Base-by-base conservation (phyloP, 1,284 basidiomycete species). In the Rhodotorula sp. region DNA sequence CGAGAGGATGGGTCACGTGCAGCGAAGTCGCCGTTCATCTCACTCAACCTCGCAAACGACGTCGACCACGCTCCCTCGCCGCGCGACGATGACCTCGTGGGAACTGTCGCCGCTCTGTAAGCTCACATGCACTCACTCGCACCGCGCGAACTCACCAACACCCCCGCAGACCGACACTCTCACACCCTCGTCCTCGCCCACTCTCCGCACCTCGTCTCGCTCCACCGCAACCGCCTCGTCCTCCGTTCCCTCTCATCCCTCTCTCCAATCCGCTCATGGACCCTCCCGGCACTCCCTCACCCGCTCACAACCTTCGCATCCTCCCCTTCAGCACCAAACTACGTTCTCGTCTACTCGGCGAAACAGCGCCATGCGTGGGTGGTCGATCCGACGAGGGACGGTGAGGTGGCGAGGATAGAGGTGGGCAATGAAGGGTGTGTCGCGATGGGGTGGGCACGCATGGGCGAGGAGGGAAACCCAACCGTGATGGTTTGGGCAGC, bases 371-470 rank as follows among this genome's bases (percentile, higher is more conserved):
- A 30, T 3, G 67, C 59, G 3, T 72, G 55, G 52, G 30, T 74
- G 13, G 19, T 74, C n/a, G 51, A 72, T 39, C 63, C 59, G 0
- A 55, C 66, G 1, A 1, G 53, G 22, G 68, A 68, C 19, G 66
- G 63, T 5, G 44, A 57, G 2, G 36, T 62, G n/a, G 73, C 68
- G 4, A 49, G 47, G 44, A 24, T 74, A 20, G 64, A 72, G 13
- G 47, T 74, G 6, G 73, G 73, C 3, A 56, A 49, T 6, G 73
- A 74, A 32, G 71, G 73, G 5, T 62, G 59, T 2, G 44, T 51
- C 4, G 48, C 39, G 2, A 63, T 72, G 52, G 55, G 30, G 0
- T 74, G 70, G 71, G 52, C 51, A 4, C 27, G 30, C 2, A 24
- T 32, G 15, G 60, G 46, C 2, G 27, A 55, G 1, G 27, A 24